These are phyloP conservation scores for Ophiostoma ips DNA, from an alignment of 2,329 filamentous ascomycete genomes.

Conservation along the genomic window DNA sequence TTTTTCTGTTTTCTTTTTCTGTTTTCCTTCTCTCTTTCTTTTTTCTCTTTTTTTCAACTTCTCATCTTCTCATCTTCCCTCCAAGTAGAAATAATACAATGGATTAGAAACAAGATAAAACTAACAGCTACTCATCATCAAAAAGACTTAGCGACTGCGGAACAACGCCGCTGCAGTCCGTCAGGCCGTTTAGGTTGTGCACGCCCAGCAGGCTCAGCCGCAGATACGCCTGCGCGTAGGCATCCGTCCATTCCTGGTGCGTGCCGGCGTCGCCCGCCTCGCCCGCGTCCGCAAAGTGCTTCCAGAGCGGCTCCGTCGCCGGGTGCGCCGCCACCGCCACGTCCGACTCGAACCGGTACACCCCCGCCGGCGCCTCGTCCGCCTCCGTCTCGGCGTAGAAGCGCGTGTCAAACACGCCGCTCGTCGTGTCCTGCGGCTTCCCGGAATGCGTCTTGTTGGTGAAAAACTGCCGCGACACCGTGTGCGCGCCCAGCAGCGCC, in stretches of 20 bases:
- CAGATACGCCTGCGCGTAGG: slow-evolving; percentile 38
- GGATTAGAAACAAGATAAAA: neutral
- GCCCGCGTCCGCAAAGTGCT: slow-evolving; percentile 20
- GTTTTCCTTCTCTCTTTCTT: neutral
- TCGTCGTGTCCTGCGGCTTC: slow-evolving; percentile 32
- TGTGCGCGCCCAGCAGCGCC: slow-evolving; percentile 41
- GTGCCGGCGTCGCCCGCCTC: slow-evolving; percentile 10
- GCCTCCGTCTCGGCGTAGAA: slow-evolving; percentile 30
- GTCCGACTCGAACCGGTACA: slow-evolving; percentile 29
- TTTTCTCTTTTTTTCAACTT: neutral
- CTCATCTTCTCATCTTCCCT: too few species aligned
- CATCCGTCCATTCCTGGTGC: slow-evolving; percentile 25
- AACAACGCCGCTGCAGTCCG: slow-evolving; percentile 40
- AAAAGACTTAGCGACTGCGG: slow-evolving; percentile 16
- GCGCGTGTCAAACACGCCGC: slow-evolving; percentile 33
- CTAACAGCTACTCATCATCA: neutral
- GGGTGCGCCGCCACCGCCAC: slow-evolving; percentile 25
- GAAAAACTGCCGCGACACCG: slow-evolving; percentile 31
- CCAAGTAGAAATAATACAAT: neutral
- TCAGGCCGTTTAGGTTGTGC: slow-evolving; percentile 40
- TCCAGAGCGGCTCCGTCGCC: slow-evolving; percentile 23
- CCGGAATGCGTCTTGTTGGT: slow-evolving; percentile 25
- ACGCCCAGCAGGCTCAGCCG: slow-evolving; percentile 42
- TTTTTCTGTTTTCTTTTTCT: neutral
- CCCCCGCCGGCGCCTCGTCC: slow-evolving; percentile 17